These are phyloP conservation scores for Pichia sorboxylosa DNA, from an alignment of 1,139 yeast species.

Conservation along the genomic window DNA sequence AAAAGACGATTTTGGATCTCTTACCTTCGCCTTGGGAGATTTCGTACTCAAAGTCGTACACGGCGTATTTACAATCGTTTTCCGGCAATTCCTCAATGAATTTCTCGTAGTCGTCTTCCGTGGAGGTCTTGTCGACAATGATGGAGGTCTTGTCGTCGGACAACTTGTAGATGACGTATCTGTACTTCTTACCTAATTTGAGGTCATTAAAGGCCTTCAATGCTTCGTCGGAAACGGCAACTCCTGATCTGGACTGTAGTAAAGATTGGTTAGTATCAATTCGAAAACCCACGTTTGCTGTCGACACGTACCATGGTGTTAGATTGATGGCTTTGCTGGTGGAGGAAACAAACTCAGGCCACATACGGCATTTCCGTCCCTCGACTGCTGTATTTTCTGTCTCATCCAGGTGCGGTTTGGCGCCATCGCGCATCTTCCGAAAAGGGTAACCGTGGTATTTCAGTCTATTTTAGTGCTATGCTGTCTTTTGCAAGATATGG, in stretches of 20 bases:
- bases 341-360: too few species aligned
- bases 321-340: too few species aligned
- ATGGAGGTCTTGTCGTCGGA: constrained; percentile 83
- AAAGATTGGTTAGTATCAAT: too few species aligned
- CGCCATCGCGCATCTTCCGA: too few species aligned
- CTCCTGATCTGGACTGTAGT: constrained; percentile 60
- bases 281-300: too few species aligned
- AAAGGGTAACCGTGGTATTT: too few species aligned
- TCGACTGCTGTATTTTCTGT: too few species aligned
- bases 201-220: constrained; percentile 87
- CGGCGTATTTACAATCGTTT: constrained; percentile 91
- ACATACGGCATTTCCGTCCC: too few species aligned
- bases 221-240: constrained; percentile 92
- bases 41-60: constrained; percentile 93
- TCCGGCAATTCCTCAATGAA: constrained; percentile 87
- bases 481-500: too few species aligned
- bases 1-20: constrained; percentile 88
- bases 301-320: too few species aligned
- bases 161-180: constrained; percentile 69
- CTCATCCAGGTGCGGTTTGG: too few species aligned
- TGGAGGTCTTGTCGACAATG: constrained; percentile 76
- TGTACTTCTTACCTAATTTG: constrained; percentile 86
- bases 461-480: too few species aligned
- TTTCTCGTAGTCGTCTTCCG: constrained; percentile 54
- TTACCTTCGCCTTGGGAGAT: constrained; percentile 85